Conservation (phyloP, 192 early-diverging fungal genomes). For the Dimargaris xerosporica region DNA sequence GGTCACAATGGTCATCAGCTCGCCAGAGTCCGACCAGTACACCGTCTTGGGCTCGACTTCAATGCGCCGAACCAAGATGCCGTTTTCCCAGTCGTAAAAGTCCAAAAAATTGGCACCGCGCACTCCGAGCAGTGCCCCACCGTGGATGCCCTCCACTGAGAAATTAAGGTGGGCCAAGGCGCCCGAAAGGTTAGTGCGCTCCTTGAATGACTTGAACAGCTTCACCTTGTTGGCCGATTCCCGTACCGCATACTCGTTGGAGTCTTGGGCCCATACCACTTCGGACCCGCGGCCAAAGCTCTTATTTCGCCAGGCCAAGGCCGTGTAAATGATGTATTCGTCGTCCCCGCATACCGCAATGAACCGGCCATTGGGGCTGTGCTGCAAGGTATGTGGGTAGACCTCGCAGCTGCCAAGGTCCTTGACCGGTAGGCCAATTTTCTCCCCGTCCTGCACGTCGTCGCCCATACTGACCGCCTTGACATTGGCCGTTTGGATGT, state of each 20-base stretch:
- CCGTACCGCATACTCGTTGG: constrained; percentile 91
- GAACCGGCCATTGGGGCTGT: constrained; percentile 96
- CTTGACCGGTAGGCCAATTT: constrained; percentile 67
- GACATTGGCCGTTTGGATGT: constrained; percentile 90
- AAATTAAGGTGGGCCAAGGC: constrained; percentile 53
- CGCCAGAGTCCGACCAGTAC: constrained; percentile 90
- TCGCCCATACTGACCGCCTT: constrained; percentile 62
- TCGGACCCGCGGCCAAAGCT: constrained; percentile 87
- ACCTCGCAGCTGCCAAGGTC: constrained; percentile 97
- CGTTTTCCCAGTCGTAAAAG: constrained; percentile 98
- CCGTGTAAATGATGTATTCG: constrained; percentile 99
- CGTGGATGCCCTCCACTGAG: constrained; percentile 86
- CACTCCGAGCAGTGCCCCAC: constrained; percentile 83
- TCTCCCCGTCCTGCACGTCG: constrained; percentile 85
- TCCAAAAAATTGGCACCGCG: constrained; percentile 70
- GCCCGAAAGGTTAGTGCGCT: constrained; percentile 41
- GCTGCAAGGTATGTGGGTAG: constrained; percentile 88
- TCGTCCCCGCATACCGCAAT: constrained; percentile 98
- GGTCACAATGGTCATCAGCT: constrained; percentile 80
- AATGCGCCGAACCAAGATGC: constrained; percentile 76
- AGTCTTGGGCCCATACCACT: constrained; percentile 95
- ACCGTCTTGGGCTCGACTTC: constrained; percentile 80
- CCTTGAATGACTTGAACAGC: constrained; percentile 93
- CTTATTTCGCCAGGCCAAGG: constrained; percentile 99
- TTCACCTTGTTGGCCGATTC: constrained; percentile 82